These are phyloP conservation scores for Bryum argenteum DNA, from an alignment of 225 moss, liverwort and hornwort genomes.

Conservation along the genomic window DNA sequence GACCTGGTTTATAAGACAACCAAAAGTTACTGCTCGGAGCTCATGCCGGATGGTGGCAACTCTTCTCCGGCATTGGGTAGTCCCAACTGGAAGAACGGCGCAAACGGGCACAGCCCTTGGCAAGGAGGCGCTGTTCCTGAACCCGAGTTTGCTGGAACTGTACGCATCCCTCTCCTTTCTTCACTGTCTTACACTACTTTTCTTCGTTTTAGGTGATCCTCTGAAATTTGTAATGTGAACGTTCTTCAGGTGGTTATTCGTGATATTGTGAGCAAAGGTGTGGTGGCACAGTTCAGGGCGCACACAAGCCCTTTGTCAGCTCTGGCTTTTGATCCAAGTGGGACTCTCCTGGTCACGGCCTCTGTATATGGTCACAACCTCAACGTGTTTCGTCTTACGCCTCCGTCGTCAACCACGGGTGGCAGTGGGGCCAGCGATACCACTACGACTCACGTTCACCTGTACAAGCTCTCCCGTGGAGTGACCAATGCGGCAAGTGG, in stretches of 20 bases:
- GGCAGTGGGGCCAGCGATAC: conserved; percentile 44
- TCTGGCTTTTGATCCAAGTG: conserved; percentile 92
- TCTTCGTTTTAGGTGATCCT: too few relatives aligned
- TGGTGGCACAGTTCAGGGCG: conserved; percentile 92
- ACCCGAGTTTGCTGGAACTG: conserved; percentile 89
- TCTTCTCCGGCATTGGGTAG: conserved; percentile 68
- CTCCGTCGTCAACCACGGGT: conserved; percentile 47
- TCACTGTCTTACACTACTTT: not conserved
- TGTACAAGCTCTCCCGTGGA: conserved; percentile 96
- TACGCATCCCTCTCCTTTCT: conserved; percentile 33
- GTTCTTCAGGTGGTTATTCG: conserved; percentile 83
- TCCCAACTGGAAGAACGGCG: conserved; percentile 61
- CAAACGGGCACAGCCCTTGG: conserved; percentile 81
- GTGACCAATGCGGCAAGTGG: conserved; percentile 87
- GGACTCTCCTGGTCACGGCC: conserved; percentile 93
- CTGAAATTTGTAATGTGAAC: accelerated
- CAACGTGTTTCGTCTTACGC: conserved; percentile 90
- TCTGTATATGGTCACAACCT: conserved; percentile 96
- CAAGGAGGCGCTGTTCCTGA: conserved; percentile 69
- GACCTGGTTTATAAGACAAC: conserved; percentile 91
- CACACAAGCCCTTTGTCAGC: conserved; percentile 95
- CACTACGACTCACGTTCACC: conserved; percentile 61
- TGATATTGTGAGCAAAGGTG: conserved; percentile 88
- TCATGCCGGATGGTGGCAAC: conserved; percentile 75
- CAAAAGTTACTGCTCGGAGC: conserved; percentile 82